phyloP scores from a whole-genome alignment of 345 rosid genomes.

The Rhizophora mangle region DNA sequence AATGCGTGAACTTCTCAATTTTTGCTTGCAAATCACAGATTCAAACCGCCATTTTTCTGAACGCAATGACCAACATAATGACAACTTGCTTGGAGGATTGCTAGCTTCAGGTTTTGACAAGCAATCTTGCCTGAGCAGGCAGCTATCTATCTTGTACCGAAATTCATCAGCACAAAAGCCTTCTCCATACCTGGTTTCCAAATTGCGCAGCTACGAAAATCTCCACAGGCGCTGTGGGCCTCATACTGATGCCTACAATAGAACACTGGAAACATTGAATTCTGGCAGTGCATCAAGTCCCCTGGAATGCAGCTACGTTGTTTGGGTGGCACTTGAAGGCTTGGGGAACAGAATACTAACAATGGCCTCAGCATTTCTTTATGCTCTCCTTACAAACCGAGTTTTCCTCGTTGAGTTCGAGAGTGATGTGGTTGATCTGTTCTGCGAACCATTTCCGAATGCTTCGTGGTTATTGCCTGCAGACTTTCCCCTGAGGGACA shows the following conservation, averaged over 20 bases:
- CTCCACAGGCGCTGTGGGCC: constrained; percentile 22
- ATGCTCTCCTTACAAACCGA: constrained; percentile 24
- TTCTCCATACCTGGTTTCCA: constrained; percentile 14
- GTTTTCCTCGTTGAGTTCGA: constrained; percentile 9
- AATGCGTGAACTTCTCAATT: too few species aligned
- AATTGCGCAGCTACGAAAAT: constrained; percentile 18
- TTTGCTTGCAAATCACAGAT: background rate
- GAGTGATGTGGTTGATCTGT: constrained; percentile 12
- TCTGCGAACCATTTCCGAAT: constrained; percentile 25
- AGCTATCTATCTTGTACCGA: constrained; percentile 1
- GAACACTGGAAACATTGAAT: background rate
- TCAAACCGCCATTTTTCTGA: background rate
- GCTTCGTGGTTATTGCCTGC: constrained; percentile 16
- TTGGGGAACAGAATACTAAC: constrained; percentile 25
- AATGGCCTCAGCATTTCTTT: constrained; percentile 22
- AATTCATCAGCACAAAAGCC: constrained; percentile 10
- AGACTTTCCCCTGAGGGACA: constrained; percentile 4
- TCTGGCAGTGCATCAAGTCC: background rate
- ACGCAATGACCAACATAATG: background rate
- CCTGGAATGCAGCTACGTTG: constrained; percentile 16
- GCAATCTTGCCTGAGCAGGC: constrained; percentile 19
- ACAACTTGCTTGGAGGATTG: constrained; percentile 10
- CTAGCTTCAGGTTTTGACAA: constrained; percentile 10
- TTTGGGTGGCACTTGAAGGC: constrained; percentile 14
- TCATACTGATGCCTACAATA: constrained; percentile 7